Conservation (phyloP, 768 basidiomycete species). For the Cubamyces sp. region DNA sequence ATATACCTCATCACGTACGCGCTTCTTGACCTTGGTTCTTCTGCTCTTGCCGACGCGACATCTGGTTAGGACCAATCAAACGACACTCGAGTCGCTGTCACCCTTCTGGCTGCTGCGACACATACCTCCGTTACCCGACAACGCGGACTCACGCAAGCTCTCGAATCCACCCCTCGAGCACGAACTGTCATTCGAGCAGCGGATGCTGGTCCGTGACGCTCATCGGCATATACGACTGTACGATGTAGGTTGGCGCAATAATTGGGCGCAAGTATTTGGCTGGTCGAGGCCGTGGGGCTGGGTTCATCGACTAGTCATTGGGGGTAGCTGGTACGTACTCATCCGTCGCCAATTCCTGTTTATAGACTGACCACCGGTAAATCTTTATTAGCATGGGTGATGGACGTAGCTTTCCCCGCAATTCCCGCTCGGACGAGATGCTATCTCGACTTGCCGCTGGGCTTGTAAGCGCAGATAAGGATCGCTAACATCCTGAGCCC, state of each 20-base stretch:
- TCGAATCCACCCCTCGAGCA: slow-evolving; percentile 76
- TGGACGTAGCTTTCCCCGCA: slow-evolving; percentile 69
- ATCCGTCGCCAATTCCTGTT: not conserved
- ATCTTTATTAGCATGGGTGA: slow-evolving; percentile 51
- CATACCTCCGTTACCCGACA: slow-evolving; percentile 64
- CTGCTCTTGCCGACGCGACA: not conserved
- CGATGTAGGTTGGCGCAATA: slow-evolving; percentile 73
- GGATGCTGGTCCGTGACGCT: slow-evolving; percentile 65
- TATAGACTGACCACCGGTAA: not conserved
- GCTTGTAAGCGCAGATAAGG: slow-evolving; percentile 60
- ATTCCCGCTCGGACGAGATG: slow-evolving; percentile 67
- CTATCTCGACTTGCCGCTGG: slow-evolving; percentile 66
- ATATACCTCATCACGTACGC: slow-evolving; percentile 75
- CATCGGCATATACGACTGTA: slow-evolving; percentile 66
- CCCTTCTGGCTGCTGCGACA: slow-evolving; percentile 76
- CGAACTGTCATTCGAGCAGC: slow-evolving; percentile 67
- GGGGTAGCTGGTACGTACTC: slow-evolving; percentile 63
- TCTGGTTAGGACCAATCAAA: slow-evolving; percentile 72
- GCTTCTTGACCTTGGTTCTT: not conserved
- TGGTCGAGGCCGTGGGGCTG: slow-evolving; percentile 56
- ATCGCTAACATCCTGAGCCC: slow-evolving; percentile 35
- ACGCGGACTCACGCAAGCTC: slow-evolving; percentile 42
- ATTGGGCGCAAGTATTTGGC: slow-evolving; percentile 72
- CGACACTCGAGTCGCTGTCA: slow-evolving; percentile 78
- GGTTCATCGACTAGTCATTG: slow-evolving; percentile 56